Evolutionary conservation across 2,329 filamentous ascomycete genomes (phyloP).

Genomic region (Simplicillium aogashimaense): DNA sequence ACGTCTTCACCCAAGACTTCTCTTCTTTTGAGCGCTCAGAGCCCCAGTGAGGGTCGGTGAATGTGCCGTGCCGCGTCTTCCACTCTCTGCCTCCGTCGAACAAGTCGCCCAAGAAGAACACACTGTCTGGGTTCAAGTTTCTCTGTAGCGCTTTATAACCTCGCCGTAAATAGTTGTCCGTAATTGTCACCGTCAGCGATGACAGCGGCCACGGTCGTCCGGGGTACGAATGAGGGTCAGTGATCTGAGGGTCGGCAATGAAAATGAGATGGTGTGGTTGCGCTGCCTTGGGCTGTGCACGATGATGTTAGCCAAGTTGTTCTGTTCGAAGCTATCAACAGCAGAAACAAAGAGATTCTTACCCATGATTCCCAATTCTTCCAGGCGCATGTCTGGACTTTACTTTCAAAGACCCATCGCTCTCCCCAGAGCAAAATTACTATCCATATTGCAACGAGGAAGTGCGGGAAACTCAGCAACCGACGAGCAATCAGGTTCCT

Average conservation of each 20-base stretch:
- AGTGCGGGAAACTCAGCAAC: slow-evolving; percentile 54
- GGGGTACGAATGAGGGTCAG: slow-evolving; percentile 91
- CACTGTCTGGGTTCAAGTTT: slow-evolving; percentile 69
- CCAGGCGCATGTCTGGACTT: slow-evolving; percentile 69
- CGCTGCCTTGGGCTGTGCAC: slow-evolving; percentile 58
- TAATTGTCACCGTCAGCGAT: slow-evolving; percentile 48
- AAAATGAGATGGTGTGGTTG: slow-evolving; percentile 77
- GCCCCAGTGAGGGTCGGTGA: slow-evolving; percentile 50
- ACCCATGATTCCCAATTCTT: slow-evolving; percentile 90
- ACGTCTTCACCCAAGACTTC: slow-evolving; percentile 48
- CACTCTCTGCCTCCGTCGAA: slow-evolving; percentile 96
- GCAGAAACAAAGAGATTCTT: slow-evolving; percentile 17
- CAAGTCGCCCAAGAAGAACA: slow-evolving; percentile 86
- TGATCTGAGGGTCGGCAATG: slow-evolving; percentile 83
- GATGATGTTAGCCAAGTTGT: slow-evolving; percentile 11
- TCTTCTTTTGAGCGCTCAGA: slow-evolving; percentile 40
- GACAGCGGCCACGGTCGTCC: slow-evolving; percentile 57
- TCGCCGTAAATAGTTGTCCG: slow-evolving; percentile 82
- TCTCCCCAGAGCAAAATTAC: slow-evolving; percentile 78
- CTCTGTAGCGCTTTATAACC: slow-evolving; percentile 72
- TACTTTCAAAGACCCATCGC: slow-evolving; percentile 62
- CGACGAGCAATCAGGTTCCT: slow-evolving; percentile 38
- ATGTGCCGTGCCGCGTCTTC: slow-evolving; percentile 58
- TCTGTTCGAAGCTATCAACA: slow-evolving; percentile 4
- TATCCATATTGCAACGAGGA: slow-evolving; percentile 65